Percentiles rank a stretch among this genome's conserved stretches.
phyloP scores from a whole-genome alignment of 1,139 yeast genomes.

The Debaryomyces fabryi region DNA sequence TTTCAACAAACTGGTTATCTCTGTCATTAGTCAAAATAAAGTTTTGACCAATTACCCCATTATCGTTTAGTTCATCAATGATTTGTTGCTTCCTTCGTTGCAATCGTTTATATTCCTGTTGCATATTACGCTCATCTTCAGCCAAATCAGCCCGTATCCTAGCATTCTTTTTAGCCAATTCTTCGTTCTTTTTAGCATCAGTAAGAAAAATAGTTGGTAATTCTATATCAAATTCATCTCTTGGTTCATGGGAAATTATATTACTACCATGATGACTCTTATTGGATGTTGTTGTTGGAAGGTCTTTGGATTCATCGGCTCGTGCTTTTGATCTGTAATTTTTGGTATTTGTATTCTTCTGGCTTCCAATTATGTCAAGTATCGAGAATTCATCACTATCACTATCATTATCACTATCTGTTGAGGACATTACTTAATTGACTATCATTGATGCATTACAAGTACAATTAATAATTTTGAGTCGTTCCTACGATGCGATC shows the following conservation, averaged over 20 bases:
- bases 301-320: neutral
- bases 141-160: conserved; percentile 21
- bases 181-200: conserved; percentile 29
- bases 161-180: conserved; percentile 19
- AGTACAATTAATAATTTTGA: neutral
- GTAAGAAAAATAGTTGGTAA: conserved; percentile 31
- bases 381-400: conserved; percentile 4
- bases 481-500: conserved; percentile 2
- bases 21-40: conserved; percentile 3
- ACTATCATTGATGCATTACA: neutral
- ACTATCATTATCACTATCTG: neutral
- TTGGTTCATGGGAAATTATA: conserved; percentile 3
- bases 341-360: neutral
- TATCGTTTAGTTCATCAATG: conserved; percentile 9
- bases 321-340: neutral
- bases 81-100: conserved; percentile 4
- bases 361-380: neutral
- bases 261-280: neutral
- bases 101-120: conserved; percentile 4
- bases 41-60: neutral
- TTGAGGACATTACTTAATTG: conserved; percentile 1
- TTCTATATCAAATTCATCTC: conserved; percentile 22
- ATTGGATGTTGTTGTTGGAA: neutral
- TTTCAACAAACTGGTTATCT: conserved; percentile 5
- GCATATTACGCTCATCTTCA: conserved; percentile 17